Base-by-base conservation (phyloP, 208 protist genomes). In the Leishmania guyanensis region DNA sequence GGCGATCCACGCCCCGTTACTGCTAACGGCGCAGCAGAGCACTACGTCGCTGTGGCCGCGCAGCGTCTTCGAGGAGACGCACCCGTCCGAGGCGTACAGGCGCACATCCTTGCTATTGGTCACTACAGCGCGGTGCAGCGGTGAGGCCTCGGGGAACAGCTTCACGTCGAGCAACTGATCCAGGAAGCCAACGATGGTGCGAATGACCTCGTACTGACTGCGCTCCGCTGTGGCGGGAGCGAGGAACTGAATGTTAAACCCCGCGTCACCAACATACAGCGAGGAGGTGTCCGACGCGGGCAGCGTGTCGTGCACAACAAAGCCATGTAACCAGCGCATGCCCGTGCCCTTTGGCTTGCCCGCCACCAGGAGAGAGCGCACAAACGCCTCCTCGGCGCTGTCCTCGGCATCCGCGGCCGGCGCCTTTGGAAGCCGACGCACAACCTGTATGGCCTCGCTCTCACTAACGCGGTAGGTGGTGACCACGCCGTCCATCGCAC, bases 61-160 rank as follows among this genome's bases (percentile, higher is more conserved):
- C 69, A 98, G 90, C 39, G 81, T 79, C 46, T 80, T 78, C 48
- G 88, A 81, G 0, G 93, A 96, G 70, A 97, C 85, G 75, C 91
- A 94, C 50, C 90, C 91, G 29, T 74, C 66, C 5, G 83, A 82
- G 3, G 80, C 71, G 83, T 93, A 97, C 58, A 96, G 91, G 26
- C 90, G 87, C n/a, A 97, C 92, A 29, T 95, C 93, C 56, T 93
- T 94, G 83, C 92, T 96, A 84, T 98, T 98, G 68, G 88, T 97
- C 64, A 97, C 93, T 26, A 97, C 84, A 10, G 93, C 78, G 36
- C 91, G 91, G 43, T 93, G 83, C 77, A 82, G 69, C 78, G 65
- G 78, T 22, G 81, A 81, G 9, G 70, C 17, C 10, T 29, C 84
- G 16, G 87, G 89, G 60, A 90, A 91, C 71, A 94, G 84, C 82